A percentile compares a stretch with the other conserved stretches of the same genome.
Evolutionary conservation across 805 yeast species (phyloP).

Genomic region (Zygosaccharomyces pseudorouxii): DNA sequence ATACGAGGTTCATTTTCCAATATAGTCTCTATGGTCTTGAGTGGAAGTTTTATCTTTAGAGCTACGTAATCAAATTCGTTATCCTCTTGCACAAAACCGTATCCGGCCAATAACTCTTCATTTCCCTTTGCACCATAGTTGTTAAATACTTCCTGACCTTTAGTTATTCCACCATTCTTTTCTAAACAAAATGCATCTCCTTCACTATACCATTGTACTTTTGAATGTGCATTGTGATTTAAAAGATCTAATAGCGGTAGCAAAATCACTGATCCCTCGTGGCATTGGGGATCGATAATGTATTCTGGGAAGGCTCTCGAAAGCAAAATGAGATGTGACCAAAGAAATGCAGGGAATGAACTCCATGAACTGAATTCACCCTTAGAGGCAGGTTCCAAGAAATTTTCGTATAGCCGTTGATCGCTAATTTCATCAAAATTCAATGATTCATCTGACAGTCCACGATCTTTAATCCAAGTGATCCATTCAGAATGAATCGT

Average conservation of each 20-base stretch:
- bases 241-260: conserved; percentile 74
- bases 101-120: conserved; percentile 77
- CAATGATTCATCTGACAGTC: background rate
- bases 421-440: conserved; percentile 12
- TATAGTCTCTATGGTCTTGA: conserved; percentile 22
- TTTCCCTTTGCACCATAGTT: conserved; percentile 91
- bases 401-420: conserved; percentile 17
- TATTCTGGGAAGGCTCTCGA: conserved; percentile 78
- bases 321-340: conserved; percentile 68
- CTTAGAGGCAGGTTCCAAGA: conserved; percentile 15
- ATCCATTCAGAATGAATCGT: conserved; percentile 62
- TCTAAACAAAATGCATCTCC: conserved; percentile 48
- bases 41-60: conserved; percentile 50
- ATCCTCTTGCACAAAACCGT: conserved; percentile 44
- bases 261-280: conserved; percentile 52
- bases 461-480: background rate
- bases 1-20: conserved; percentile 37
- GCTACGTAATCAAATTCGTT: conserved; percentile 63
- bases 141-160: conserved; percentile 57
- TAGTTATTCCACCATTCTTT: conserved; percentile 4
- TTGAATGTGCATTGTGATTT: conserved; percentile 61
- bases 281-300: conserved; percentile 35
- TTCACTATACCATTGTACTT: conserved; percentile 60
- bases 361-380: conserved; percentile 44
- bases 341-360: conserved; percentile 60